These are phyloP conservation scores for Orbilia ellipsospora DNA, from an alignment of 2,329 filamentous ascomycete species.

Conservation along the genomic window DNA sequence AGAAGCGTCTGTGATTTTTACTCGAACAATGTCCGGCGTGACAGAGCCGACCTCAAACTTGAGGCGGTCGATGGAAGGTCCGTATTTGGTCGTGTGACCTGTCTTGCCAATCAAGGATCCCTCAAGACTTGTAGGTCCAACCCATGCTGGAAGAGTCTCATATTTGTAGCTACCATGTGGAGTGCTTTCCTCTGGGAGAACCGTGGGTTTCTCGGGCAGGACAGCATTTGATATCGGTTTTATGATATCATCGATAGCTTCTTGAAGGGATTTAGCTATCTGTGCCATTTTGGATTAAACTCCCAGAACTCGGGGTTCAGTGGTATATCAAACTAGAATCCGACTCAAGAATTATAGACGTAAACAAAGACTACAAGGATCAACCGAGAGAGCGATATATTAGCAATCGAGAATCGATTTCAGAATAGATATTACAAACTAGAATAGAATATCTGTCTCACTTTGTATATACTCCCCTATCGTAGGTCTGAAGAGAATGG, in stretches of 20 bases:
- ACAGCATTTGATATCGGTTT: not conserved
- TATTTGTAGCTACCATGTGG: conserved; percentile 26
- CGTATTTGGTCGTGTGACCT: conserved; percentile 30
- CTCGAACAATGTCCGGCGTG: conserved; percentile 27
- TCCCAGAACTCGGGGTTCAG: not conserved
- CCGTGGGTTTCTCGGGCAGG: not conserved
- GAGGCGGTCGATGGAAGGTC: conserved; percentile 17
- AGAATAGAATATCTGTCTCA: too few species aligned
- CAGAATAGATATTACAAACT: too few species aligned
- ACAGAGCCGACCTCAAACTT: conserved; percentile 31
- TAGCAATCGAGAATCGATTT: too few species aligned
- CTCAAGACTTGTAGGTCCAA: not conserved
- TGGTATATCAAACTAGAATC: too few species aligned
- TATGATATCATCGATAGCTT: not conserved
- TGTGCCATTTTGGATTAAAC: conserved; percentile 8
- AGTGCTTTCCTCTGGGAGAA: conserved; percentile 1
- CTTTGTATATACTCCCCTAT: too few species aligned
- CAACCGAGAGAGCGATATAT: too few species aligned
- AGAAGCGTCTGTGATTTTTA: conserved; percentile 32
- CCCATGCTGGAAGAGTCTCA: not conserved
- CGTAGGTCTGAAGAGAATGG: too few species aligned
- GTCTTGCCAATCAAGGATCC: conserved; percentile 13
- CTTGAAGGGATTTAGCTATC: not conserved
- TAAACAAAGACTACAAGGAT: too few species aligned
- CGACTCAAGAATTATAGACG: too few species aligned